phyloP scores from a whole-genome alignment of 202 grass and related monocot species.

The Thinopyrum obtusiflorum region DNA sequence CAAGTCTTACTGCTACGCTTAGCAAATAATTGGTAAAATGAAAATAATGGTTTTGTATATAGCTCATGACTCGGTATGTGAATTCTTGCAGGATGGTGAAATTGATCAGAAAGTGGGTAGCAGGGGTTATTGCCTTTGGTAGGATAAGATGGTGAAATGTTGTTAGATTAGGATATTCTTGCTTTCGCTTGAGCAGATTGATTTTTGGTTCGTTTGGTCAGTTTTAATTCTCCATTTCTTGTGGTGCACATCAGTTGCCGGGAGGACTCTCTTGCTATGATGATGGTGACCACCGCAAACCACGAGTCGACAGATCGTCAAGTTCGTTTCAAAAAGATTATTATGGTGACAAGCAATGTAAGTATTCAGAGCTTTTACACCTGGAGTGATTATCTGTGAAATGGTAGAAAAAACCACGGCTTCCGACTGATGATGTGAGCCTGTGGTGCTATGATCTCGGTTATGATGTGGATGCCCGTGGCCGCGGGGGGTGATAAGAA shows the following conservation, averaged over 20 bases:
- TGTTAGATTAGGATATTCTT: not conserved
- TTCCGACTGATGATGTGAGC: slow-evolving; percentile 24
- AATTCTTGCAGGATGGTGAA: slow-evolving; percentile 9
- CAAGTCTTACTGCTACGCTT: not conserved
- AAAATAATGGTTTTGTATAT: not conserved
- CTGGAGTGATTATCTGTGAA: not conserved
- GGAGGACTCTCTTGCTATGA: slow-evolving; percentile 1
- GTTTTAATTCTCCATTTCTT: slow-evolving; percentile 12
- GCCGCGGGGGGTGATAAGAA: slow-evolving; percentile 28
- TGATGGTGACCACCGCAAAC: slow-evolving; percentile 28
- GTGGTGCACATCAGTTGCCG: slow-evolving; percentile 13
- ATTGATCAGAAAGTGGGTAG: not conserved
- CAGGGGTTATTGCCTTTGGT: not conserved
- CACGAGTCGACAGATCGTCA: not conserved
- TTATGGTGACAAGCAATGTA: not conserved
- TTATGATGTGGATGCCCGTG: slow-evolving; percentile 35
- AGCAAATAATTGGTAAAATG: not conserved
- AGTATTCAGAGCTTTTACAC: slow-evolving; percentile 9
- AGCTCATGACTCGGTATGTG: not conserved
- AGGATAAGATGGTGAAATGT: slow-evolving; percentile 16
- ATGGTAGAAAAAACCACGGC: not conserved
- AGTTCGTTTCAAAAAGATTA: not conserved
- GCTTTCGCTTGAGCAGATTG: not conserved
- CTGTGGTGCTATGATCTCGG: slow-evolving; percentile 11
- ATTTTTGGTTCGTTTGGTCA: not conserved